Conservation (phyloP, 2,329 filamentous ascomycete genomes). For the Aspergillus proliferans region DNA sequence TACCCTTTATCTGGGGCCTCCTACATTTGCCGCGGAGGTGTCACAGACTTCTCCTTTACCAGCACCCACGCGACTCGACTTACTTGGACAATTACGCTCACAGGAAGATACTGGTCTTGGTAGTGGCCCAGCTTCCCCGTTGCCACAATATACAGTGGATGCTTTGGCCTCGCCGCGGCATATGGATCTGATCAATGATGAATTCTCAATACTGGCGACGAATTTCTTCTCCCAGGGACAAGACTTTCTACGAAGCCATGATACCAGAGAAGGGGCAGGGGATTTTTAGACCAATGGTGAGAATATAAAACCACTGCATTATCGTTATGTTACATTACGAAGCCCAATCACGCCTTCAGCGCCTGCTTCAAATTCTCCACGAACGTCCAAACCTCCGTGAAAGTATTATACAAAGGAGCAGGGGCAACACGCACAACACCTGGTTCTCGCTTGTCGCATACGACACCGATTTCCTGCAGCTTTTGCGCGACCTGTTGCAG, state of each 20-base stretch:
- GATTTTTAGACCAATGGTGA: slow-evolving; percentile 18
- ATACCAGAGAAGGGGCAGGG: slow-evolving; percentile 31
- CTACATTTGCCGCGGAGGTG: slow-evolving; percentile 29
- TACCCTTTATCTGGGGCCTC: slow-evolving; percentile 28
- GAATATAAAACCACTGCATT: not conserved
- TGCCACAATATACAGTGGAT: slow-evolving; percentile 10
- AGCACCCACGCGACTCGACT: slow-evolving; percentile 35
- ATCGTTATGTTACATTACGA: not conserved
- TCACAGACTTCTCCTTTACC: slow-evolving; percentile 40
- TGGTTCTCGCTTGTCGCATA: slow-evolving; percentile 76
- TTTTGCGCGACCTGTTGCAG: slow-evolving; percentile 61
- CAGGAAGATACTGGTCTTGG: not conserved
- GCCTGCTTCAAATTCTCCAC: slow-evolving; percentile 29
- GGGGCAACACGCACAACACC: slow-evolving; percentile 78
- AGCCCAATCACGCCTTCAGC: slow-evolving; percentile 10
- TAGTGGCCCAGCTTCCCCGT: slow-evolving; percentile 6
- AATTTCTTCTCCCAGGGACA: slow-evolving; percentile 45
- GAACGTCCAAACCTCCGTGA: slow-evolving; percentile 63
- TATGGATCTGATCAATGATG: slow-evolving; percentile 31
- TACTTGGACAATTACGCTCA: slow-evolving; percentile 11
- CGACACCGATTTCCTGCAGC: slow-evolving; percentile 63
- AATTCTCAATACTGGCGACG: slow-evolving; percentile 42
- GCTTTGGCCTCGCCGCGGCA: slow-evolving; percentile 18
- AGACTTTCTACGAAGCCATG: slow-evolving; percentile 34
- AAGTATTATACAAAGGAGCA: slow-evolving; percentile 74